Percentiles rank a stretch among this genome's conserved stretches.
Conservation (phyloP, 257 asterid species). For the Ehretia macrophylla region DNA sequence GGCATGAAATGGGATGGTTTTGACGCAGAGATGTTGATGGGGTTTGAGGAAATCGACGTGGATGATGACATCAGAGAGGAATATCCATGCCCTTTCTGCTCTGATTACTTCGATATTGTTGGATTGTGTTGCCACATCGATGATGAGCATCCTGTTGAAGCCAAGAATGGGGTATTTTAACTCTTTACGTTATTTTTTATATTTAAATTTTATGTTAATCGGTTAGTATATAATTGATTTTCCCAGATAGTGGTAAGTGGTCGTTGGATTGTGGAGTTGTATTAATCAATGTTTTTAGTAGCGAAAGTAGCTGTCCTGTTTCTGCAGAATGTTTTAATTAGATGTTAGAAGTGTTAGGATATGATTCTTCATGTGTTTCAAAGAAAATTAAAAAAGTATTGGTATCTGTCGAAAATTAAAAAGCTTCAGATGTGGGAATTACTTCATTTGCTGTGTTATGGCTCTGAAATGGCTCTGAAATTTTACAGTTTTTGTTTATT, state of each 20-base stretch:
- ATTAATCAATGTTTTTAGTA: too few species aligned
- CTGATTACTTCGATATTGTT: conserved; percentile 69
- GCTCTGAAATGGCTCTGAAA: not conserved
- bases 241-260: not conserved
- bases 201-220: not conserved
- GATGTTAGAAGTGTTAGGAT: too few species aligned
- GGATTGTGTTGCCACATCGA: conserved; percentile 87
- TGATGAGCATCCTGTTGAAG: conserved; percentile 86
- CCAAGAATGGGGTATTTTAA: conserved; percentile 59
- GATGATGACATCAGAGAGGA: conserved; percentile 74
- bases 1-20: conserved; percentile 61
- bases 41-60: conserved; percentile 70
- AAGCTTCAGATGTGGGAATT: not conserved
- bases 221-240: not conserved
- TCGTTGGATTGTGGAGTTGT: too few species aligned
- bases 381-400: too few species aligned
- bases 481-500: not conserved
- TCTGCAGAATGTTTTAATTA: too few species aligned
- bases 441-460: not conserved
- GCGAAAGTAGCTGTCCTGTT: too few species aligned
- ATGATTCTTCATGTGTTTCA: too few species aligned
- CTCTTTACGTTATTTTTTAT: not conserved
- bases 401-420: not conserved
- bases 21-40: conserved; percentile 78
- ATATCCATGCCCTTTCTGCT: conserved; percentile 76